Conservation (phyloP, 2,329 filamentous ascomycete species). For the Westerdykella aurantiaca region DNA sequence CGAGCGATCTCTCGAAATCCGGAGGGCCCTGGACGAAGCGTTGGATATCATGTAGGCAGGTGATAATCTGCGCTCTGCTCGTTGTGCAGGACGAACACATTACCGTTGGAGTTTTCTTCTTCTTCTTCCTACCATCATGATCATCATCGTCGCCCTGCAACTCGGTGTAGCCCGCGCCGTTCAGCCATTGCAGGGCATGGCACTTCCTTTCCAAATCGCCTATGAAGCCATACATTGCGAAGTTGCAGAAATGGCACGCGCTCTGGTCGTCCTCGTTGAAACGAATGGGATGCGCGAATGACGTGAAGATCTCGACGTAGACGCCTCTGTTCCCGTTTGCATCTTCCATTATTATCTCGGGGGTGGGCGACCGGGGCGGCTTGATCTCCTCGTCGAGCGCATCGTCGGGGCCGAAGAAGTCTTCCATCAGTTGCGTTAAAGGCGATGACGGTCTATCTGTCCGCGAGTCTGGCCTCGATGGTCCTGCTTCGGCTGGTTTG, state of each 20-base stretch:
- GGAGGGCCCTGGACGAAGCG: background rate
- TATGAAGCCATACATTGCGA: constrained; percentile 37
- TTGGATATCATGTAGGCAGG: constrained; percentile 7
- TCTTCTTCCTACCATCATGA: no score
- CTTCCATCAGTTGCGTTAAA: background rate
- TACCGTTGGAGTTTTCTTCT: constrained; percentile 11
- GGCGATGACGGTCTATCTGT: background rate
- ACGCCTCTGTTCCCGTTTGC: constrained; percentile 18
- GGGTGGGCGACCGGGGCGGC: constrained; percentile 13
- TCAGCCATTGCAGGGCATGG: constrained; percentile 31
- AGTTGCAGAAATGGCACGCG: constrained; percentile 41
- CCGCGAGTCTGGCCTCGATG: background rate
- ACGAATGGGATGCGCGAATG: constrained; percentile 38
- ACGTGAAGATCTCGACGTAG: constrained; percentile 33
- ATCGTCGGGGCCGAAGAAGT: background rate
- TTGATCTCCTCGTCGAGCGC: background rate
- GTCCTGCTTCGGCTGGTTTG: constrained; percentile 2
- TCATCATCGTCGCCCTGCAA: constrained; percentile 34
- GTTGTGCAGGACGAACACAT: constrained; percentile 24
- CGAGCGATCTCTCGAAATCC: background rate
- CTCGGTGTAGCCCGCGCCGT: constrained; percentile 37
- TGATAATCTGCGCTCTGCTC: constrained; percentile 17
- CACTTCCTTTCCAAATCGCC: constrained; percentile 32
- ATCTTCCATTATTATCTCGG: constrained; percentile 25
- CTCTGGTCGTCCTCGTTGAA: constrained; percentile 16